phyloP scores from a whole-genome alignment of 2,329 filamentous ascomycete genomes.

The Colletotrichum sp. region DNA sequence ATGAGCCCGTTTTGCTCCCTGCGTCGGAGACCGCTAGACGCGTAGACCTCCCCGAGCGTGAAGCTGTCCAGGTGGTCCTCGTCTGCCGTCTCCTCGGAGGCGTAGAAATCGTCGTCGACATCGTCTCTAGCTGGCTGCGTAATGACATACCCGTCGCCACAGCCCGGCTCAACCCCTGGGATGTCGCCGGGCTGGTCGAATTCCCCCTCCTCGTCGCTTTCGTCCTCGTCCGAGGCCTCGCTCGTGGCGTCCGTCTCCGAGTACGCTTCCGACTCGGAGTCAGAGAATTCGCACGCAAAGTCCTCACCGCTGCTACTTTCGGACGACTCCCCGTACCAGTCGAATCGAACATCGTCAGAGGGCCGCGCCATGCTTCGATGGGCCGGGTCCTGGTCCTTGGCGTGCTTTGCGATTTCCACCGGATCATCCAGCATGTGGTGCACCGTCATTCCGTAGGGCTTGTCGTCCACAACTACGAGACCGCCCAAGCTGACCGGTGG shows the following conservation, averaged over 20 bases:
- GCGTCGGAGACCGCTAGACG: slow-evolving; percentile 86
- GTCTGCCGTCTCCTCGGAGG: slow-evolving; percentile 71
- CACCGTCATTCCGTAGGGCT: slow-evolving; percentile 92
- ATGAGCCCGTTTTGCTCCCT: slow-evolving; percentile 73
- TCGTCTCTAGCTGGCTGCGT: slow-evolving; percentile 94
- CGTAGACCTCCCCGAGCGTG: slow-evolving; percentile 82
- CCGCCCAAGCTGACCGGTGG: slow-evolving; percentile 93
- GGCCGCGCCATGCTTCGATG: slow-evolving; percentile 44
- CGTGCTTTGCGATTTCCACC: slow-evolving; percentile 36
- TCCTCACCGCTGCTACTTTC: slow-evolving; percentile 56
- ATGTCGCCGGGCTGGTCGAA: slow-evolving; percentile 75
- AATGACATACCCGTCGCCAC: slow-evolving; percentile 78
- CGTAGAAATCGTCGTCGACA: slow-evolving; percentile 82
- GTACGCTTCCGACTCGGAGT: slow-evolving; percentile 60
- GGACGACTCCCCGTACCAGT: slow-evolving; percentile 48
- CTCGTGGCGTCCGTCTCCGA: slow-evolving; percentile 59
- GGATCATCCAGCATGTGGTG: slow-evolving; percentile 92
- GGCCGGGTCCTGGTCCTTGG: slow-evolving; percentile 22
- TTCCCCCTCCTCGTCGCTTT: slow-evolving; percentile 55
- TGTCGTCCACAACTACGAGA: slow-evolving; percentile 81
- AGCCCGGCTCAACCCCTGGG: slow-evolving; percentile 75
- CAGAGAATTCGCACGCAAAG: slow-evolving; percentile 65
- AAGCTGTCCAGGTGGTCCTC: slow-evolving; percentile 85
- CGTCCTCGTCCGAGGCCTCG: slow-evolving; percentile 51
- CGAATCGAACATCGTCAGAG: slow-evolving; percentile 35